Evolutionary conservation across 78 protist genomes (phyloP).

Genomic region (Dictyostelium capitatum): DNA sequence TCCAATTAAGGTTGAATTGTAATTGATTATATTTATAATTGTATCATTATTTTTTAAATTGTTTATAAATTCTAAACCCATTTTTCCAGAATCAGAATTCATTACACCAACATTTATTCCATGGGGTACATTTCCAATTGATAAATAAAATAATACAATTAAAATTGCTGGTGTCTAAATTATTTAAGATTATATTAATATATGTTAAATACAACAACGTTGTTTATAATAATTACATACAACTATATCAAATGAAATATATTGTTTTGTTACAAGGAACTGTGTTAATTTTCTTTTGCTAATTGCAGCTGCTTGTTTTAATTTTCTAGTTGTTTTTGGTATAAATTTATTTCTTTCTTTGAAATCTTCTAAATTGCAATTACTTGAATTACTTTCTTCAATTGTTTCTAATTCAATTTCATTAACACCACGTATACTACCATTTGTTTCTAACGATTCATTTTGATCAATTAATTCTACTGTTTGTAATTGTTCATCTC

Average conservation of each 20-base stretch:
- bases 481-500: not conserved
- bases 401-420: not conserved
- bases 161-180: not conserved
- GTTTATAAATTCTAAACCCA: not conserved
- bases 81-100: slow-evolving; percentile 28
- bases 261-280: not conserved
- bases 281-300: slow-evolving; percentile 9
- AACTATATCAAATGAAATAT: not conserved
- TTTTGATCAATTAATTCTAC: not conserved
- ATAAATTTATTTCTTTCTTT: too few species aligned
- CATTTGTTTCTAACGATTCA: not conserved
- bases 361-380: too few species aligned
- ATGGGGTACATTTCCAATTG: slow-evolving; percentile 40
- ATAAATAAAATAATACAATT: slow-evolving; percentile 19
- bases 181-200: too few species aligned
- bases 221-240: too few species aligned
- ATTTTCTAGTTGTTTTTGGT: too few species aligned
- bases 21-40: not conserved
- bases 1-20: not conserved
- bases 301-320: not conserved
- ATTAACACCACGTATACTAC: not conserved
- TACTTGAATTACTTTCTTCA: not conserved
- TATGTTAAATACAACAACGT: too few species aligned
- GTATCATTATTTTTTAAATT: not conserved
- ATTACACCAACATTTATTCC: slow-evolving; percentile 8